Base-by-base conservation (phyloP, 257 asterid species). In the Gentiana straminea region DNA sequence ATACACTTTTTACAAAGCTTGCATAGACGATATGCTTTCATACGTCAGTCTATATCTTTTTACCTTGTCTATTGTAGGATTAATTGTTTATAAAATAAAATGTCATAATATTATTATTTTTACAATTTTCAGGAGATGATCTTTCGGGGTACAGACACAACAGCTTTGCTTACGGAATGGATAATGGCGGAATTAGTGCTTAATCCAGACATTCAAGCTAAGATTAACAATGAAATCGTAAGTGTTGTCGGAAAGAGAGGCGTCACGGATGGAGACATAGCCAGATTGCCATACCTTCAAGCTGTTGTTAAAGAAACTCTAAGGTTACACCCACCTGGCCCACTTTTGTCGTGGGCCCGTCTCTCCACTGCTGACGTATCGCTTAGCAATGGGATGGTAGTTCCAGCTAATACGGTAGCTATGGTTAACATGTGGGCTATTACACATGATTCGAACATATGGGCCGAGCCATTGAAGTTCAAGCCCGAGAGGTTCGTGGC, bases 381-480 rank as follows among this genome's bases (percentile, higher is more conserved):
- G 48, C 52, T 84, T 32, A 79, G 77, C 65, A 73, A 75, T 41
- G 46, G 46, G 52, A 64, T 67, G 58, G 67, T 80, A 33, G 65
- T 81, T 48, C 86, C 80, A 9, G 83, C 84, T 53, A 84, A 86
- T 65, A 84, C 89, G 0, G 81, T 81, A 0, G 89, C 89, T 5
- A 84, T 84, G 89, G 89, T 84, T n/a, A 84, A 84, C 43, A 84
- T 81, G 89, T 84, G 94, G 94, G 86, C 94, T 37, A 84, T 84
- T 36, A 63, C 84, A 10, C 94, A 81, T 8, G 89, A 84, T 52
- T 81, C 89, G 0, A 5, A 73, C 0, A 64, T 78, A 35, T 84
- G 94, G 94, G 12, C 66, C 15, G 82, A 84, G 48, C 82, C 94
- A 0, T 77, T 73, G 81, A 46, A 70, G 11, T 84, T 84, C 45